A percentile compares a stretch with the other conserved stretches of the same genome.
Evolutionary conservation across 192 early-diverging fungal species (phyloP).

Genomic region (Rhizophagus prolifer): DNA sequence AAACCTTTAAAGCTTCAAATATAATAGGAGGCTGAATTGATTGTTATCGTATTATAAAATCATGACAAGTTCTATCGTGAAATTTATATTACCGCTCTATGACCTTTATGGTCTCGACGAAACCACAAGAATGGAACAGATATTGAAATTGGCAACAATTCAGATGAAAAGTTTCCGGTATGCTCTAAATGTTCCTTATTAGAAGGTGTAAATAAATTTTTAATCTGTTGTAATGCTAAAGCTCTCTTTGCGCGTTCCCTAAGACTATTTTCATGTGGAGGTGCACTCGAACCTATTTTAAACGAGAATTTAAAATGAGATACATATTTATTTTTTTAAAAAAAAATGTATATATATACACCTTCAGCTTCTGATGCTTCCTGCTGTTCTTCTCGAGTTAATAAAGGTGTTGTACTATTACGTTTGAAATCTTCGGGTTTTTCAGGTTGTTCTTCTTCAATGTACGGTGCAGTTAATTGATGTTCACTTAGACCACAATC

Average conservation of each 20-base stretch:
- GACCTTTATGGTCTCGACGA: conserved; percentile 34
- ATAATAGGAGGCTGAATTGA: neutral
- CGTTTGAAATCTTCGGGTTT: conserved; percentile 7
- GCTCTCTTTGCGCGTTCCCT: neutral
- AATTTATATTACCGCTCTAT: conserved; percentile 37
- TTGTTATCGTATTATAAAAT: neutral
- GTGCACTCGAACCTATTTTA: neutral
- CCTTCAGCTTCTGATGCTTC: neutral
- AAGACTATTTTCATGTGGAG: neutral
- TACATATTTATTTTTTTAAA: too few species aligned
- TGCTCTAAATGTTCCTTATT: neutral
- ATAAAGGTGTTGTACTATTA: neutral
- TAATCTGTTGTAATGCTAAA: neutral
- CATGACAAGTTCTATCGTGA: neutral
- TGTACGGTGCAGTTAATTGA: conserved; percentile 19
- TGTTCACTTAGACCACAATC: neutral
- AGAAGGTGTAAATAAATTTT: neutral
- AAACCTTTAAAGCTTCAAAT: conserved; percentile 3
- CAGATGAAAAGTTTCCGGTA: neutral
- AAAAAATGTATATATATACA: neutral
- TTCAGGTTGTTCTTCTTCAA: conserved; percentile 20
- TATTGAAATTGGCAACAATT: conserved; percentile 2
- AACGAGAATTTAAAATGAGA: neutral
- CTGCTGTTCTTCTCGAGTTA: neutral
- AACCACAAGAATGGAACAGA: conserved; percentile 37